These are phyloP conservation scores for Pseudozyma pruni DNA, from an alignment of 1,284 basidiomycete genomes.

Conservation along the genomic window DNA sequence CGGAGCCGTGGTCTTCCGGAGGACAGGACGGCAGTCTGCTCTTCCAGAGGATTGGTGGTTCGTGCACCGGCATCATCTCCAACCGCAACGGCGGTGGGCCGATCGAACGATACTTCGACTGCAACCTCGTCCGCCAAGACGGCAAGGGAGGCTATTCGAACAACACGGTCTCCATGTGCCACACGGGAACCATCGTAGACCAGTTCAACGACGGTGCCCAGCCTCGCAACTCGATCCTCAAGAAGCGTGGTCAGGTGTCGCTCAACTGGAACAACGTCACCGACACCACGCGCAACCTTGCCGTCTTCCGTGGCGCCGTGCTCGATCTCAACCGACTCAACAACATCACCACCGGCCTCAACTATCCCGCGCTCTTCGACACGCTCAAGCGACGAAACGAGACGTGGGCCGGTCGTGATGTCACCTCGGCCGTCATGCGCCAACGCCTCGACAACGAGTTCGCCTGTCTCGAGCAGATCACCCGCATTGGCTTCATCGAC, in stretches of 20 bases:
- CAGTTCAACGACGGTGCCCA: slow-evolving; percentile 43
- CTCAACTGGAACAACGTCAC: slow-evolving; percentile 89
- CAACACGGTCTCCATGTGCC: slow-evolving; percentile 47
- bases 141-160: slow-evolving; percentile 71
- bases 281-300: slow-evolving; percentile 79
- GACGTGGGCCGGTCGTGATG: slow-evolving; percentile 82
- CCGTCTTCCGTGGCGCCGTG: slow-evolving; percentile 90
- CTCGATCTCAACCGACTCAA: slow-evolving; percentile 85
- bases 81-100: slow-evolving; percentile 60
- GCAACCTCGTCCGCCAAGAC: slow-evolving; percentile 84
- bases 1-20: slow-evolving; percentile 79
- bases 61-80: slow-evolving; percentile 82
- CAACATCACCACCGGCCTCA: slow-evolving; percentile 81
- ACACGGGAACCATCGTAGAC: slow-evolving; percentile 31
- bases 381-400: slow-evolving; percentile 78
- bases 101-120: slow-evolving; percentile 88
- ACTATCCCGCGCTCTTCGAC: slow-evolving; percentile 84
- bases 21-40: slow-evolving; percentile 91
- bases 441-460: slow-evolving; percentile 75
- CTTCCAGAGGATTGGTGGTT: slow-evolving; percentile 89
- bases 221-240: slow-evolving; percentile 28
- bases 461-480: slow-evolving; percentile 84
- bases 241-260: slow-evolving; percentile 83
- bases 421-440: slow-evolving; percentile 84
- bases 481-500: slow-evolving; percentile 92